Conservation (phyloP, 352 stramenopile species). For the Phytophthora sp. region DNA sequence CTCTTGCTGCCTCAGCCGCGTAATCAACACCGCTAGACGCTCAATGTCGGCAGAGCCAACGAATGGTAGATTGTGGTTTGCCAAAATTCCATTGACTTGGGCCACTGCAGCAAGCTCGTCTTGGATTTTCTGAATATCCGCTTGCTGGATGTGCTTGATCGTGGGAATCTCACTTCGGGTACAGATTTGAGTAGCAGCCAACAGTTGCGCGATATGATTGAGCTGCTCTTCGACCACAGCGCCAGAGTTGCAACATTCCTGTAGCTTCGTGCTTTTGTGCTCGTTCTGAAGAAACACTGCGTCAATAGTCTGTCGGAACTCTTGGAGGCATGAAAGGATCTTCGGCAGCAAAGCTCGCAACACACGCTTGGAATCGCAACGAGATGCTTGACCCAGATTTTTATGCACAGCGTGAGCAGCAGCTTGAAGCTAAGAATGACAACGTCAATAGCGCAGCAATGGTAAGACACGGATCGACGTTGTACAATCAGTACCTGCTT, state of each 20-base stretch:
- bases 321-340: conserved; percentile 34
- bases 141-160: conserved; percentile 19
- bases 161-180: conserved; percentile 21
- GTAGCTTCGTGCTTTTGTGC: not conserved
- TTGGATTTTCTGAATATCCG: conserved; percentile 4
- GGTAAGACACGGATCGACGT: not conserved
- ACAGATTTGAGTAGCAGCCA: conserved; percentile 11
- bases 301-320: conserved; percentile 32
- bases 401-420: conserved; percentile 26
- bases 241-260: not conserved
- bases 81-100: conserved; percentile 21
- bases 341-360: conserved; percentile 15
- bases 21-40: conserved; percentile 25
- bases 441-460: conserved; percentile 3
- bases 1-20: conserved; percentile 34
- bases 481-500: conserved; percentile 31
- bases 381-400: not conserved
- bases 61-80: conserved; percentile 3
- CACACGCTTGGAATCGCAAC: conserved; percentile 3
- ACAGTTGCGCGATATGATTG: conserved; percentile 13
- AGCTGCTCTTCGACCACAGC: conserved; percentile 12
- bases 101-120: conserved; percentile 25
- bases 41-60: conserved; percentile 2
- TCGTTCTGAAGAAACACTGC: conserved; percentile 12
- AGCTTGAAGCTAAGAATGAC: conserved; percentile 30